phyloP scores from a whole-genome alignment of 495 filamentous ascomycete genomes.

The Penicillium odoratum region DNA sequence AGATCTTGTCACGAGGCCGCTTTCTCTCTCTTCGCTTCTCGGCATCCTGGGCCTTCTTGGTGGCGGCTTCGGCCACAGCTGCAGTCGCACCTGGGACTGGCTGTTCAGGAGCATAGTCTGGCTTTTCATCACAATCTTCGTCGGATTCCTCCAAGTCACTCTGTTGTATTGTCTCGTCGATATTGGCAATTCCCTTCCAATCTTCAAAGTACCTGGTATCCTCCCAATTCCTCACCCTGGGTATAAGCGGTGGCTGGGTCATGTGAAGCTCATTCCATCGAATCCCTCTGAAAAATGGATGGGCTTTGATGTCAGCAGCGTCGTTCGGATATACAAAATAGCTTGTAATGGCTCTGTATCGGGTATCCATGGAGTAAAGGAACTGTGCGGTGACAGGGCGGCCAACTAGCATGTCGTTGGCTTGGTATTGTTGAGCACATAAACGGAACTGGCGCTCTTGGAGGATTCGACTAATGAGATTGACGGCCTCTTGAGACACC shows the following conservation, averaged over 20 bases:
- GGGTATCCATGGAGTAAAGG: slow-evolving; percentile 36
- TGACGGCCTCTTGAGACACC: slow-evolving; percentile 63
- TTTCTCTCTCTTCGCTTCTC: slow-evolving; percentile 58
- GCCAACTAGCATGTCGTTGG: slow-evolving; percentile 54
- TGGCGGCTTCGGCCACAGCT: not conserved
- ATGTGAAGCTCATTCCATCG: slow-evolving; percentile 69
- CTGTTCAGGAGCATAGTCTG: slow-evolving; percentile 6
- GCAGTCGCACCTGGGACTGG: not conserved
- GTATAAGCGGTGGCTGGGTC: slow-evolving; percentile 72
- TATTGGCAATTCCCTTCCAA: slow-evolving; percentile 62
- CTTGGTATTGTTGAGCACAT: slow-evolving; percentile 66
- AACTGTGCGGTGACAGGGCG: slow-evolving; percentile 34
- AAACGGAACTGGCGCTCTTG: slow-evolving; percentile 75
- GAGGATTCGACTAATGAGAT: slow-evolving; percentile 74
- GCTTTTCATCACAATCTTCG: slow-evolving; percentile 10
- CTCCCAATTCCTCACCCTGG: slow-evolving; percentile 65
- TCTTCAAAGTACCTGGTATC: slow-evolving; percentile 92
- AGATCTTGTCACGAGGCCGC: slow-evolving; percentile 73
- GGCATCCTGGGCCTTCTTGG: slow-evolving; percentile 20
- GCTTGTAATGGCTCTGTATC: slow-evolving; percentile 37
- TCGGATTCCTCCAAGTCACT: slow-evolving; percentile 21
- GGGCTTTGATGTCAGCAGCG: slow-evolving; percentile 74
- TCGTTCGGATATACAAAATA: slow-evolving; percentile 75
- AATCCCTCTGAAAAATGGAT: slow-evolving; percentile 70
- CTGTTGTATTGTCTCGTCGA: slow-evolving; percentile 37